These are phyloP conservation scores for Tylopilus rubrobrunneus DNA, from an alignment of 768 basidiomycete species.

Conservation along the genomic window DNA sequence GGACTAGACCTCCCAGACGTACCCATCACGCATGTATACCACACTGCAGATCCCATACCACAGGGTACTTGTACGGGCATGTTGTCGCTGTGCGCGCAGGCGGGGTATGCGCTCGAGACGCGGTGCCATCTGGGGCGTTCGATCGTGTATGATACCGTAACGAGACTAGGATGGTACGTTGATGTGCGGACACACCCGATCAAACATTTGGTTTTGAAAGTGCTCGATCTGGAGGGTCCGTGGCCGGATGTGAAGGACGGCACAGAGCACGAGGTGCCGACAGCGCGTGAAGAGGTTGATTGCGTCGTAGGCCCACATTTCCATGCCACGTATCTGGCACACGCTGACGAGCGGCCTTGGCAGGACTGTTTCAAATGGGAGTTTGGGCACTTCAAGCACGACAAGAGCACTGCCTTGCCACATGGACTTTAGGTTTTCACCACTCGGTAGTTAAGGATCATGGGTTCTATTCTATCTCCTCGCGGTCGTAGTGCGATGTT, in stretches of 20 bases:
- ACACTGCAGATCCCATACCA: constrained; percentile 71
- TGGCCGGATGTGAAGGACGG: constrained; percentile 38
- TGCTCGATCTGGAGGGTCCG: constrained; percentile 45
- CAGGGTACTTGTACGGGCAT: constrained; percentile 52
- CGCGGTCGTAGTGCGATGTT: neutral
- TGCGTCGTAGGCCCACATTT: constrained; percentile 48
- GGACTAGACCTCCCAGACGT: constrained; percentile 18
- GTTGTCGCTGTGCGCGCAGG: constrained; percentile 51
- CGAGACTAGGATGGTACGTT: constrained; percentile 54
- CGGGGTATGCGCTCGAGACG: constrained; percentile 63
- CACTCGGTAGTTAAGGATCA: neutral
- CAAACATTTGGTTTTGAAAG: constrained; percentile 47
- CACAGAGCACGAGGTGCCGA: constrained; percentile 47
- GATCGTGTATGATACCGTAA: constrained; percentile 69
- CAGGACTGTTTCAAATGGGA: constrained; percentile 82
- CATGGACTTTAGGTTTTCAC: constrained; percentile 2
- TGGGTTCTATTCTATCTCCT: neutral
- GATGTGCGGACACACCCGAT: constrained; percentile 56
- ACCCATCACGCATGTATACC: constrained; percentile 49
- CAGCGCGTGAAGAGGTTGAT: constrained; percentile 55
- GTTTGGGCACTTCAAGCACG: constrained; percentile 46
- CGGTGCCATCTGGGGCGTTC: constrained; percentile 59
- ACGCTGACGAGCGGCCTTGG: neutral
- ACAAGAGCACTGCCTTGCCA: neutral
- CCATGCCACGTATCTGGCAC: neutral